These are phyloP conservation scores for Chalciporus sp. DNA, from an alignment of 1,284 basidiomycete species.

Conservation along the genomic window DNA sequence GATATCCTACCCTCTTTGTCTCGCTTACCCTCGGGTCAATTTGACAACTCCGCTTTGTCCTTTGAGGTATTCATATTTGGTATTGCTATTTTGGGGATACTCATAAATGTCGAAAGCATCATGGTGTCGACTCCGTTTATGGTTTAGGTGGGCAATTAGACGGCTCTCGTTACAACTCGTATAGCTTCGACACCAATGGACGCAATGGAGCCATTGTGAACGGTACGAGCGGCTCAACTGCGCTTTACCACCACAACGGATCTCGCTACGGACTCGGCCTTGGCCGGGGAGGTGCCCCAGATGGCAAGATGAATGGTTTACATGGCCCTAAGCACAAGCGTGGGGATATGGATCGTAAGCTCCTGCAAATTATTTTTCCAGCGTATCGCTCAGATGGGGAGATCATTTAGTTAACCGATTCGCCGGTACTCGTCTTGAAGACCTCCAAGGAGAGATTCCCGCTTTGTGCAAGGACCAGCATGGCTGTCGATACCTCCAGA, in stretches of 20 bases:
- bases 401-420: conserved; percentile 82
- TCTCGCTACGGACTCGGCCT: conserved; percentile 74
- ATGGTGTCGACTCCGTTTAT: conserved; percentile 63
- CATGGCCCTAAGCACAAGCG: conserved; percentile 93
- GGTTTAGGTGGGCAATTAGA: conserved; percentile 54
- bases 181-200: conserved; percentile 59
- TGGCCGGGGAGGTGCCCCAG: conserved; percentile 51
- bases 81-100: not conserved
- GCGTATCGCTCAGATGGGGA: conserved; percentile 5
- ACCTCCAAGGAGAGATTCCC: conserved; percentile 93
- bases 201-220: conserved; percentile 44
- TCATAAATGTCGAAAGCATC: conserved; percentile 44
- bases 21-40: conserved; percentile 60
- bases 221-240: conserved; percentile 71
- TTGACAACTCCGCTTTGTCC: conserved; percentile 57
- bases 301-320: conserved; percentile 83
- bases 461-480: conserved; percentile 98
- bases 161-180: conserved; percentile 59
- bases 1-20: conserved; percentile 74
- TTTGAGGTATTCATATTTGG: conserved; percentile 47
- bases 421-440: conserved; percentile 92
- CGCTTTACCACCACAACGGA: conserved; percentile 78
- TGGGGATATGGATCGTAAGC: conserved; percentile 90
- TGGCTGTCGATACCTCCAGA: conserved; percentile 97
- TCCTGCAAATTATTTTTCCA: conserved; percentile 38